Evolutionary conservation across 768 basidiomycete species (phyloP), one percentile per base, ranked within the genome.

Genomic region (Psilocybe cubensis): DNA sequence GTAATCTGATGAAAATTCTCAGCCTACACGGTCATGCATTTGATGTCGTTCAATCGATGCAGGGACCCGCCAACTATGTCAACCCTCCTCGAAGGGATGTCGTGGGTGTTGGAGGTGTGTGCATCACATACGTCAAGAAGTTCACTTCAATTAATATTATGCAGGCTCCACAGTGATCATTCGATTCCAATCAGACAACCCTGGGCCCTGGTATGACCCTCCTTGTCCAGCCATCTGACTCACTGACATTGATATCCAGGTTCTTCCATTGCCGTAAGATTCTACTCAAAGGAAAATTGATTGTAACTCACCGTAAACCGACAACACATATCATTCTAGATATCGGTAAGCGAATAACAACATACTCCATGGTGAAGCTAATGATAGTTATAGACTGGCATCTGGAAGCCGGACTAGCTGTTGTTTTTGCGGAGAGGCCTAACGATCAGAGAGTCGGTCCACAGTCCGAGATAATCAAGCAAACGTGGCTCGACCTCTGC

Each of bases 251-350:
- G 41, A 20, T 5, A 17, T 28, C 17, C 3, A 67, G 66, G 67
- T 68, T 68, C 62, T 60, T 68, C 54, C 67, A 68, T 52, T 68
- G 67, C 59, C 67, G 65, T 64, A 54, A 27, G 59, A 57, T 3
- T 46, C 25, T 25, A 10, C 18, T 20, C 27, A 43, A n/a, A n/a
- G n/a, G n/a, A n/a, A n/a, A n/a, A n/a, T n/a, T n/a, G n/a, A n/a
- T n/a, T n/a, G n/a, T n/a, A n/a, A n/a, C n/a, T n/a, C n/a, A n/a
- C n/a, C n/a, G n/a, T n/a, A n/a, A n/a, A n/a, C n/a, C n/a, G n/a
- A n/a, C n/a, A 18, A 27, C 4, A 81, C 79, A 2, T 75, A 80
- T 70, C 47, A 80, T 82, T 54, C 62, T 41, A 82, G 83, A 31
- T 79, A 81, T 63, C 79, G 81, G 75, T 76, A 20, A 14, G 70